Percentiles rank a stretch among this genome's conserved stretches.
phyloP scores from a whole-genome alignment of 2,329 filamentous ascomycete genomes.

The Penicillium sp. region DNA sequence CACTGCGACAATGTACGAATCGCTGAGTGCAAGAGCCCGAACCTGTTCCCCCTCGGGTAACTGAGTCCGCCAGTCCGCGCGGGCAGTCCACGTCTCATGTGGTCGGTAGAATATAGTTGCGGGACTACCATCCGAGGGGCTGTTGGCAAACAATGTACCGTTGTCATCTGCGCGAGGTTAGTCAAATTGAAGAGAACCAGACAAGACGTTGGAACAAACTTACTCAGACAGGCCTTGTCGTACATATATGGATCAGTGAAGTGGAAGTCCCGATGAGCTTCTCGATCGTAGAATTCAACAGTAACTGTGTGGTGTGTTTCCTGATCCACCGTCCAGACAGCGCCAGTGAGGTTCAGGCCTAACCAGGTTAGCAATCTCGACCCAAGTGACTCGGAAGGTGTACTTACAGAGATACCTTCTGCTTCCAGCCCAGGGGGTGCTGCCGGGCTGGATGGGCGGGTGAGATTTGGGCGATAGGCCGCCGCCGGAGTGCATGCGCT shows the following conservation, averaged over 20 bases:
- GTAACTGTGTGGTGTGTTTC: conserved; percentile 92
- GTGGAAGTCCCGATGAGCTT: conserved; percentile 90
- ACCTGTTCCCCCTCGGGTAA: conserved; percentile 87
- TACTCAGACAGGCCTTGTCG: conserved; percentile 87
- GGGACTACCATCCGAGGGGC: conserved; percentile 65
- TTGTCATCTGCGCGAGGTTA: conserved; percentile 61
- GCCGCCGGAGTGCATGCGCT: conserved; percentile 52
- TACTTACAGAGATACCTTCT: conserved; percentile 78
- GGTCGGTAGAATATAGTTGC: conserved; percentile 94
- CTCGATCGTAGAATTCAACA: conserved; percentile 95
- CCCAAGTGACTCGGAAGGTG: not conserved
- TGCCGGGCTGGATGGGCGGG: conserved; percentile 86
- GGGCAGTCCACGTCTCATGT: conserved; percentile 92
- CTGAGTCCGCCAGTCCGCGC: conserved; percentile 85
- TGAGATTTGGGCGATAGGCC: conserved; percentile 70
- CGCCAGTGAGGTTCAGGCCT: conserved; percentile 83
- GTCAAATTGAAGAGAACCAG: conserved; percentile 3
- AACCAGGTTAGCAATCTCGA: conserved; percentile 26
- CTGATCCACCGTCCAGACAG: conserved; percentile 96
- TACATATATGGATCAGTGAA: conserved; percentile 96
- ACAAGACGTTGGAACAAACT: conserved; percentile 33
- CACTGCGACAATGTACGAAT: conserved; percentile 86
- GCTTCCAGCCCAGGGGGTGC: conserved; percentile 94
- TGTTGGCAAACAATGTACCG: conserved; percentile 82
- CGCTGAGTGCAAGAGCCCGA: conserved; percentile 84